Evolutionary conservation across 768 basidiomycete genomes (phyloP), one percentile per base, ranked within the genome.

Genomic region (Trichaptum fuscoviolaceum): DNA sequence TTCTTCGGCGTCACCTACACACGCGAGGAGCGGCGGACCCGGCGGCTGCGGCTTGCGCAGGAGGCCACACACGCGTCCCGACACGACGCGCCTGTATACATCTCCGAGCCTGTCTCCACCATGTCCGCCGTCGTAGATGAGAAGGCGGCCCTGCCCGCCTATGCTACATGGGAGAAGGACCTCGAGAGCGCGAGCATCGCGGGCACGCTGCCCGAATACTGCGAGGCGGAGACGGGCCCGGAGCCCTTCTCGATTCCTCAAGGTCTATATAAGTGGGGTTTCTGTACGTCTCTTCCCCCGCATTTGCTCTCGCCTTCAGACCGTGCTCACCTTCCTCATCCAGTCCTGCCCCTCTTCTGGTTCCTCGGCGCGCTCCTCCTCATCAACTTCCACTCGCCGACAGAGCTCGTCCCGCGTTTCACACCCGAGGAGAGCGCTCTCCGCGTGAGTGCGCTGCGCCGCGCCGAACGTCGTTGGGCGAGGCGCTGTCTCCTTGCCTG

Each of bases 341-440:
- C 59, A 61, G 59, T 61, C 15, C 23, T 15, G 3, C 59, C 59
- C 3, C 59, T 34, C 15, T 61, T 61, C 25, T 61, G 59, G 59
- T 34, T 61, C 59, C 30, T 61, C 24, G 59, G 59, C 59, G 59
- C 59, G 3, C 59, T 61, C 17, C 24, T 61, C 12, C 59, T 61
- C 59, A 25, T 61, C 59, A 61, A 25, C 24, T 34, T 34, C 15
- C 59, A 25, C 59, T 61, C 59, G 42, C 42, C 42, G 42, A 52
- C 42, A 3, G 42, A 52, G 42, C 42, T 52, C 20, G 42, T 52
- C 42, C 42, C 42, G 12, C 12, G 12, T 20, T 52, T 15, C 42
- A 52, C 42, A 52, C 42, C 42, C 10, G 42, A 52, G 20, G 42
- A 52, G 20, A 52, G 42, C 42, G 42, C 42, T 15, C 2, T 52